Percentiles rank a stretch among this genome's conserved stretches.
These are phyloP conservation scores for Teratosphaeria zuluensis DNA, from an alignment of 2,329 filamentous ascomycete species.

Conservation along the genomic window DNA sequence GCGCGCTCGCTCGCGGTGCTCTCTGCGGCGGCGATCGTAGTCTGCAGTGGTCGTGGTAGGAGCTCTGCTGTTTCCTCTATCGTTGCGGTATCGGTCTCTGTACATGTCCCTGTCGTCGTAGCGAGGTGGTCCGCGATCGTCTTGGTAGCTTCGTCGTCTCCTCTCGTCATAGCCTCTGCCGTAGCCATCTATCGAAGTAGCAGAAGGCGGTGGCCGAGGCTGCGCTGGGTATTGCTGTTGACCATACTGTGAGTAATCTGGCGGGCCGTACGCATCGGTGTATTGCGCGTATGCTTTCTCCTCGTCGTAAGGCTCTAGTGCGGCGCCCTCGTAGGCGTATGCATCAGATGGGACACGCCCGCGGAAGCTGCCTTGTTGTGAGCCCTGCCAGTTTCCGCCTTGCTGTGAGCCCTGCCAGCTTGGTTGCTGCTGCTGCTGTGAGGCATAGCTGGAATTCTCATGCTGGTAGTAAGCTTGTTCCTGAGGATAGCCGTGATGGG, in stretches of 20 bases:
- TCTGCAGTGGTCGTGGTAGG: slow-evolving; percentile 2
- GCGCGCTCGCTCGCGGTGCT: not conserved
- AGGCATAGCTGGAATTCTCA: not conserved
- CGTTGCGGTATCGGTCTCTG: not conserved
- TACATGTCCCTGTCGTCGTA: not conserved
- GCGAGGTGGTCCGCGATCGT: not conserved
- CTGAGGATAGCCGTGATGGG: slow-evolving; percentile 1
- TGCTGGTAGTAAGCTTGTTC: slow-evolving; percentile 1
- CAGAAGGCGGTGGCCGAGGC: not conserved
- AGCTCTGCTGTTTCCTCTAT: not conserved
- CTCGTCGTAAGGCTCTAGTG: slow-evolving; percentile 17
- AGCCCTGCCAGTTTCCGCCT: not conserved
- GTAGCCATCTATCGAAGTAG: not conserved
- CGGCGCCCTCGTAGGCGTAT: slow-evolving; percentile 6
- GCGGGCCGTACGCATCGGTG: slow-evolving; percentile 8
- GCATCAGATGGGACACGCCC: slow-evolving; percentile 7
- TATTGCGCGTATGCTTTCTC: slow-evolving; percentile 20
- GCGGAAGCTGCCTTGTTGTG: not conserved
- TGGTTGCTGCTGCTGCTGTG: not conserved
- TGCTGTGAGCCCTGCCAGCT: not conserved
- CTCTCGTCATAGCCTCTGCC: not conserved
- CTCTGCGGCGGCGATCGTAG: slow-evolving; percentile 7
- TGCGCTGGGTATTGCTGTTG: not conserved
- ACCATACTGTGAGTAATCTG: slow-evolving; percentile 2
- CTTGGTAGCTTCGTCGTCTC: not conserved